Base-by-base conservation (phyloP, 257 asterid species). In the Solanum virginianum region DNA sequence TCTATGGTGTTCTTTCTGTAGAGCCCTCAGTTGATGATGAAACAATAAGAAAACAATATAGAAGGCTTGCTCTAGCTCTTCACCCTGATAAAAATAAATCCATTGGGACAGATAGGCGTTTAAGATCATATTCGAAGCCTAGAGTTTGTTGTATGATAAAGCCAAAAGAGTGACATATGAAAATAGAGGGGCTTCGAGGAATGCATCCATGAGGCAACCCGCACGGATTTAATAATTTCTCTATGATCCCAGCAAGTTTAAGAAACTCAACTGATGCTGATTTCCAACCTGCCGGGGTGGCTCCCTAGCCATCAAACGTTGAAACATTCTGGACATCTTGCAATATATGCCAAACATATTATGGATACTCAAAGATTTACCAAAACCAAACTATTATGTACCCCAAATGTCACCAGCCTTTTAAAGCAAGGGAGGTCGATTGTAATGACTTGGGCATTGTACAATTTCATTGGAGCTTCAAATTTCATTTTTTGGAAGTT, bases 281-380 rank as follows among this genome's bases (percentile, higher is more conserved):
- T 74, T 49, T 83, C 59, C 87, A 47, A 70, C 74, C 88, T 39
- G 62, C 59, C 22, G 80, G 88, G 62, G 54, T 22, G 17, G 12
- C 57, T 74, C 69, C 83, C 86, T 29, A 7, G 41, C 80, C 85
- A 36, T 59, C 88, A 62, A 70, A n/a, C 32, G 77, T 71, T 12
- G 85, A 74, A 20, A 89, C 93, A 32, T 94, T 93, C 66, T 92
- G 95, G 96, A 93, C 96, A 26, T 45, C 41, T 68, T 94, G 98
- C 88, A 80, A 45, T n/a, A 24, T 17, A 45, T 94, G 97, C 89
- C 72, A 3, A 53, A 77, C 29, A 3, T 80, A 86, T 4, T 90
- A 51, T 15, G 87, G 90, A 87, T 93, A 87, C 82, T 9, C 26
- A 17, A 86, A 41, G 53, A 57, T 54, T 7, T 88, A 63, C 89